Base-by-base conservation (phyloP, 192 early-diverging fungal species). In the Backusella mclennaniae region DNA sequence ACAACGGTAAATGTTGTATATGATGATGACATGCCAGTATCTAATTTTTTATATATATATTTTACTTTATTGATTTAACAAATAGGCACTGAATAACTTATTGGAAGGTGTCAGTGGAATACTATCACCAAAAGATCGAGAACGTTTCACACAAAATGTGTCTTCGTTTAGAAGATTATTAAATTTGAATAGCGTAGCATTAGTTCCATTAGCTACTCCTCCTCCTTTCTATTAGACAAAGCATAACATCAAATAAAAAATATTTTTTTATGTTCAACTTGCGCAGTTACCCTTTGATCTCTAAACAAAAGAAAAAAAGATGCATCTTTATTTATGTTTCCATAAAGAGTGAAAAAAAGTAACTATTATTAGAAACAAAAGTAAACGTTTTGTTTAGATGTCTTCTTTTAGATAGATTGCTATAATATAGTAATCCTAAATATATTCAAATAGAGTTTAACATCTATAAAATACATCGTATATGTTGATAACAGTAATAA, bases 91-190 rank as follows among this genome's bases (percentile, higher is more conserved):
- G 23, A 76, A 78, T 41, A 80, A 74, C 19, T 70, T 92, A 8
- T 90, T 93, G 89, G 89, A 92, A 52, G 88, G 84, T 21, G 77
- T 93, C n/a, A 85, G 88, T 41, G 80, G 69, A 59, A 89, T 82
- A 17, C 42, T 91, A 11, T 74, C 77, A 21, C 69, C 81, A 17
- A 79, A 84, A 36, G 93, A 91, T 72, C 81, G 90, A 15, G 92
- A 94, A 67, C 81, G 86, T 17, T 93, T 94, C 73, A 91, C 92
- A 2, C 90, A 92, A 69, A 88, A 90, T 70, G 76, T 93, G 14
- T 84, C 80, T 19, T 73, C 78, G 1, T 88, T 91, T 59, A 80
- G 82, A 46, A 82, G 88, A 35, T 84, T 86, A 14, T 77, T 88
- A 42, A 81, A 69, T 44, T 19, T 75, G 11, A 75, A 73, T 67